A percentile compares a stretch with the other conserved stretches of the same genome.
Evolutionary conservation across 768 basidiomycete species (phyloP).

Genomic region (Cystofilobasidium macerans): DNA sequence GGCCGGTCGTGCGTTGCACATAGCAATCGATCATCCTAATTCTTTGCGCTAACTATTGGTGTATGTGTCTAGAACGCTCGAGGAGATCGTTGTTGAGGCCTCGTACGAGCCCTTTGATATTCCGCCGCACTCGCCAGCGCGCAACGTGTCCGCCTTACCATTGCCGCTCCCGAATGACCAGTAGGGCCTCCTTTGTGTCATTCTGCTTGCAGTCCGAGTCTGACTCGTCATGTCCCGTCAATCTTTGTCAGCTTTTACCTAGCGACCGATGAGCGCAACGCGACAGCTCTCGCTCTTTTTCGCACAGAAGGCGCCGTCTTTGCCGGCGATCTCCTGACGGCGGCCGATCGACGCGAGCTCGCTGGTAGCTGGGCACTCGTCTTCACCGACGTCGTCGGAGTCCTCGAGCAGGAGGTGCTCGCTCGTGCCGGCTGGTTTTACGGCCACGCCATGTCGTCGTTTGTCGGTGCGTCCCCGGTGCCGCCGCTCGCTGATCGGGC

Average conservation of each 20-base stretch:
- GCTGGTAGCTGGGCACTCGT: slow-evolving; percentile 39
- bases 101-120: not conserved
- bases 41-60: not conserved
- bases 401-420: slow-evolving; percentile 43
- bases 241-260: slow-evolving; percentile 26
- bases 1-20: not conserved
- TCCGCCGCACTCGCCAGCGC: not conserved
- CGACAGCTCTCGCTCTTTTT: slow-evolving; percentile 35
- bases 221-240: not conserved
- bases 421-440: slow-evolving; percentile 40
- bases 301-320: slow-evolving; percentile 40
- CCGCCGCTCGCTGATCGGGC: not conserved
- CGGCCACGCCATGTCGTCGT: slow-evolving; percentile 26
- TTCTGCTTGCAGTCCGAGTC: not conserved
- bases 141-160: not conserved
- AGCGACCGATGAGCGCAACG: slow-evolving; percentile 42
- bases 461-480: not conserved
- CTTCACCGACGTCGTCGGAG: slow-evolving; percentile 41
- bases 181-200: not conserved
- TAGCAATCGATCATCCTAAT: not conserved
- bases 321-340: slow-evolving; percentile 42
- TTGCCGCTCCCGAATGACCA: not conserved
- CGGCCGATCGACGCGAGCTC: slow-evolving; percentile 32
- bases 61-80: not conserved
- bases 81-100: not conserved